These are phyloP conservation scores for Pelargonium nanum DNA, from an alignment of 345 rosid species.

Conservation along the genomic window DNA sequence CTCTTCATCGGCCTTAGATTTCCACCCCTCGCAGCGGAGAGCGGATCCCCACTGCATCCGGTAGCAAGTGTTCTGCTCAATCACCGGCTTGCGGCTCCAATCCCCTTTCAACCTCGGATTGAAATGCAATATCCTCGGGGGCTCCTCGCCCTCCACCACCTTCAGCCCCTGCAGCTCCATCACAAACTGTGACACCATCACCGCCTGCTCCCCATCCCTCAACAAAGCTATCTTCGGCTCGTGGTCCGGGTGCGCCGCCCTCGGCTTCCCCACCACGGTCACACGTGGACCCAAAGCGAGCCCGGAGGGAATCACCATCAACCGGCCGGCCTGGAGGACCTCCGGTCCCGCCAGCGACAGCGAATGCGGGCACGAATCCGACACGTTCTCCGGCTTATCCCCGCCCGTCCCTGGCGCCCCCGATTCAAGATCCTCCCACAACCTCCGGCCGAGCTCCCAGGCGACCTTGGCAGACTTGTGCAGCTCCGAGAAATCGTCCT, in stretches of 20 bases:
- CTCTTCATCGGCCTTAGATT: constrained; percentile 66
- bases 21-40: constrained; percentile 78
- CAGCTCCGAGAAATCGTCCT: constrained; percentile 65
- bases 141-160: constrained; percentile 87
- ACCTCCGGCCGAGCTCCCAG: constrained; percentile 59
- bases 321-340: constrained; percentile 30
- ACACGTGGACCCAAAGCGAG: constrained; percentile 78
- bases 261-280: constrained; percentile 79
- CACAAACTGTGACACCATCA: constrained; percentile 72
- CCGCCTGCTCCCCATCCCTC: constrained; percentile 34
- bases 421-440: constrained; percentile 57
- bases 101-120: constrained; percentile 90
- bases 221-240: constrained; percentile 45
- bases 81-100: constrained; percentile 75
- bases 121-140: constrained; percentile 84
- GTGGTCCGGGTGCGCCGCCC: constrained; percentile 44
- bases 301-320: constrained; percentile 78
- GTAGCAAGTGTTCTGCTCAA: constrained; percentile 91
- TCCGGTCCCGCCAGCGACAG: constrained; percentile 49
- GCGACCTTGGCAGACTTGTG: constrained; percentile 64
- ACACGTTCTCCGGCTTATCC: constrained; percentile 17
- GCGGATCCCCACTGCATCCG: constrained; percentile 93
- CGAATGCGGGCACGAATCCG: constrained; percentile 57
- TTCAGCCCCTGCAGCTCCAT: constrained; percentile 83
- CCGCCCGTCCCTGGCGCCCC: constrained; percentile 19